Percentiles rank a stretch among this genome's conserved stretches.
These are phyloP conservation scores for Acanthamoeba polyphaga DNA, from an alignment of 208 protist genomes.

Conservation along the genomic window DNA sequence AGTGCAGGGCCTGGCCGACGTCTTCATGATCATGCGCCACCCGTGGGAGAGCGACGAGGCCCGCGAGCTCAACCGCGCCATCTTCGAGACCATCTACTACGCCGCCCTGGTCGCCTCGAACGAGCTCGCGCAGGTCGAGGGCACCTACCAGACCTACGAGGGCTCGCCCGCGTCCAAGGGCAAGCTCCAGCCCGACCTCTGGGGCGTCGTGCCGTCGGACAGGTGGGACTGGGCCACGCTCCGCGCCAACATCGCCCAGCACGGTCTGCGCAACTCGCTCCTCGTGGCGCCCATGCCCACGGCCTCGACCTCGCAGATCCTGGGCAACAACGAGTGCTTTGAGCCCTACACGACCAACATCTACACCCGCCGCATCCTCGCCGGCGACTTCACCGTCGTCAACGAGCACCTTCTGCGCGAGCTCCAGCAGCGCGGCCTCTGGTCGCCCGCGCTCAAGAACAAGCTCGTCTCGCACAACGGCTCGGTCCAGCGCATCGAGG, in stretches of 20 bases:
- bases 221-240: slow-evolving; percentile 98
- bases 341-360: slow-evolving; percentile 99
- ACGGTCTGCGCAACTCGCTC: slow-evolving; percentile 98
- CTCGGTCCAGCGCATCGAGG: slow-evolving; percentile 95
- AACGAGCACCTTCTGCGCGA: slow-evolving; percentile 99
- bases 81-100: slow-evolving; percentile 99
- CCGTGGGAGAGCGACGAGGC: slow-evolving; percentile 96
- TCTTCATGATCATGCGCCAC: slow-evolving; percentile 96
- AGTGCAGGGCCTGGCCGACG: slow-evolving; percentile 99
- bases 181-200: slow-evolving; percentile 99
- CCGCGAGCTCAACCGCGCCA: slow-evolving; percentile 96
- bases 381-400: slow-evolving; percentile 99
- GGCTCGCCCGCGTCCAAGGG: slow-evolving; percentile 97
- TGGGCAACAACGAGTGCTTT: slow-evolving; percentile 99
- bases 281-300: slow-evolving; percentile 99
- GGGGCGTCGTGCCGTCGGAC: slow-evolving; percentile 91
- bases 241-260: slow-evolving; percentile 92
- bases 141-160: slow-evolving; percentile 96
- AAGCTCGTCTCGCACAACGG: slow-evolving; percentile 97
- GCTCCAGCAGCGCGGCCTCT: slow-evolving; percentile 95
- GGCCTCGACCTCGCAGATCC: slow-evolving; percentile 99
- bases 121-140: slow-evolving; percentile 95
- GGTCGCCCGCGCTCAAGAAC: slow-evolving; percentile 95
- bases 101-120: slow-evolving; percentile 93
- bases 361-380: slow-evolving; percentile 98